phyloP scores from a whole-genome alignment of 2,329 filamentous ascomycete genomes.

The Neonectria punicea region DNA sequence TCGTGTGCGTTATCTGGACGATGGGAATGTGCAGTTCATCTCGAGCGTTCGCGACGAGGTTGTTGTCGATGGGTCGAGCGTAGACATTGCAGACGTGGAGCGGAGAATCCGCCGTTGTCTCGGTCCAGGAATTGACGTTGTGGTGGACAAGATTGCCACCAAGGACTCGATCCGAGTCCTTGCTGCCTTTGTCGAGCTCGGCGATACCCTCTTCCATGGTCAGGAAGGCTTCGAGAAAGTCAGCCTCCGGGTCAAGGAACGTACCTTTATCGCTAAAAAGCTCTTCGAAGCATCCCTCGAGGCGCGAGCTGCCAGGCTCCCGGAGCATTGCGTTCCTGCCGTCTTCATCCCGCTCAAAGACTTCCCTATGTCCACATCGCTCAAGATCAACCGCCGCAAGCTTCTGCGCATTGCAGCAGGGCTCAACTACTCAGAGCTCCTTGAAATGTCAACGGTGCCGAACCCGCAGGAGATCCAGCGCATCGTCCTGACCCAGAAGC shows the following conservation, averaged over 20 bases:
- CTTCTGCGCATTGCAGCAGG: conserved; percentile 58
- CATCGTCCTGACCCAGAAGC: conserved; percentile 49
- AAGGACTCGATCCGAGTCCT: conserved; percentile 55
- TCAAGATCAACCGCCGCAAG: conserved; percentile 61
- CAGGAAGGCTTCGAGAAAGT: conserved; percentile 53
- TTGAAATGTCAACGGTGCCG: conserved; percentile 52
- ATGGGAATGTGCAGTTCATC: conserved; percentile 61
- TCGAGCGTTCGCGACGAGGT: conserved; percentile 55
- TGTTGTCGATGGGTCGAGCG: conserved; percentile 50
- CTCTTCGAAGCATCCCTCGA: conserved; percentile 55
- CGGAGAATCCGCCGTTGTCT: conserved; percentile 58
- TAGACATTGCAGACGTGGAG: conserved; percentile 59
- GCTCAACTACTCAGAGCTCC: conserved; percentile 55
- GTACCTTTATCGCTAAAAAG: conserved; percentile 55
- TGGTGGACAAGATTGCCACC: conserved; percentile 60
- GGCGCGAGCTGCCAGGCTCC: conserved; percentile 38
- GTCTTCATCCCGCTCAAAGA: conserved; percentile 60
- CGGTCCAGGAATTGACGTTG: conserved; percentile 58
- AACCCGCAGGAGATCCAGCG: conserved; percentile 51
- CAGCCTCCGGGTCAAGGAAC: conserved; percentile 53
- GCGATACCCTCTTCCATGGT: conserved; percentile 51
- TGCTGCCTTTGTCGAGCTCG: conserved; percentile 61
- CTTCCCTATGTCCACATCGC: conserved; percentile 60
- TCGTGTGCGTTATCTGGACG: conserved; percentile 59
- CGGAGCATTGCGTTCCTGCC: conserved; percentile 56